Conservation (phyloP, 1,284 basidiomycete species). For the Gomphus bonarii region DNA sequence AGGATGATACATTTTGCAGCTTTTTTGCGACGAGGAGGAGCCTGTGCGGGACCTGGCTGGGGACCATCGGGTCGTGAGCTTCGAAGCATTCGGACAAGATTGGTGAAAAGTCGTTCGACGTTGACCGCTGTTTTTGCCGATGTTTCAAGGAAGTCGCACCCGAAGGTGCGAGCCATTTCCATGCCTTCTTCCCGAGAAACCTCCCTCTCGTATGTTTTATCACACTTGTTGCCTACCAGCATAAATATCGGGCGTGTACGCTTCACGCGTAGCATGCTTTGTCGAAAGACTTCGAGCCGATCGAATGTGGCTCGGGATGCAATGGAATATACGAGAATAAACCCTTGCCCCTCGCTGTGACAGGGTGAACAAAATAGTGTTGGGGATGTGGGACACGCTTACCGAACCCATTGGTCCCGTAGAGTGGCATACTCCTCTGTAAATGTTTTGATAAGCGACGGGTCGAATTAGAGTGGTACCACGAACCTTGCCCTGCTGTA, state of each 20-base stretch:
- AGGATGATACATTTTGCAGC: slow-evolving; percentile 62
- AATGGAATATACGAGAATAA: slow-evolving; percentile 98
- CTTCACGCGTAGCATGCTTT: slow-evolving; percentile 91
- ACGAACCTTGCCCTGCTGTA: slow-evolving; percentile 85
- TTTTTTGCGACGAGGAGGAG: slow-evolving; percentile 21
- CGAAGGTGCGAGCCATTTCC: slow-evolving; percentile 76
- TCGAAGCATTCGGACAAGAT: slow-evolving; percentile 83
- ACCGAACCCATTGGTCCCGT: slow-evolving; percentile 98
- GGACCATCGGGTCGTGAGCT: slow-evolving; percentile 38
- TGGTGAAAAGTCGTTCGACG: slow-evolving; percentile 89
- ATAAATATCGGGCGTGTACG: slow-evolving; percentile 79
- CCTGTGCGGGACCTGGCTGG: slow-evolving; percentile 5
- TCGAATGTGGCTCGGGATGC: slow-evolving; percentile 92
- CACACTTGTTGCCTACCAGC: slow-evolving; percentile 88
- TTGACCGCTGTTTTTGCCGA: slow-evolving; percentile 93
- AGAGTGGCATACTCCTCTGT: slow-evolving; percentile 94
- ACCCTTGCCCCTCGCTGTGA: slow-evolving; percentile 91
- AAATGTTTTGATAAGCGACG: slow-evolving; percentile 13
- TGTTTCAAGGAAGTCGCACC: slow-evolving; percentile 94
- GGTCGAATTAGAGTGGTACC: slow-evolving; percentile 4
- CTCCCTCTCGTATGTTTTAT: slow-evolving; percentile 78
- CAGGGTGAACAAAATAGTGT: slow-evolving; percentile 12
- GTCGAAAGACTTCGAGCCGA: slow-evolving; percentile 88
- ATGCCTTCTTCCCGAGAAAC: slow-evolving; percentile 85
- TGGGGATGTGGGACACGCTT: slow-evolving; percentile 24